A percentile compares a stretch with the other conserved stretches of the same genome.
These are phyloP conservation scores for Hirsutella rhossiliensis DNA, from an alignment of 2,329 filamentous ascomycete genomes.

Conservation along the genomic window DNA sequence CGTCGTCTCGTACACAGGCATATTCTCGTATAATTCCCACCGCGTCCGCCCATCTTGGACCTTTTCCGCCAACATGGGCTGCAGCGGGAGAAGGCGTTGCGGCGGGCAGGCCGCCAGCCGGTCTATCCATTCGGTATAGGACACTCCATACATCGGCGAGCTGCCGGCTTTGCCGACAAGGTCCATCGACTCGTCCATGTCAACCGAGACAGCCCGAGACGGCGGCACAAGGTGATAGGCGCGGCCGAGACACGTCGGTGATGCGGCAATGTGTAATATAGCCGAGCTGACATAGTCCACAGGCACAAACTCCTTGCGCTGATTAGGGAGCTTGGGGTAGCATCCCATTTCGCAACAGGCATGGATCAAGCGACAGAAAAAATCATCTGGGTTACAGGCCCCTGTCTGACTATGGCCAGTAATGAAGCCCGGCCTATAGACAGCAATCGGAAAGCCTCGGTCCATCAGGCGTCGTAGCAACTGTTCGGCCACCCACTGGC, in stretches of 20 bases:
- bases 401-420: background rate
- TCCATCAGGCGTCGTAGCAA: background rate
- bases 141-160: background rate
- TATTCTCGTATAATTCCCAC: background rate
- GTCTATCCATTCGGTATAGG: background rate
- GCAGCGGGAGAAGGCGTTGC: background rate
- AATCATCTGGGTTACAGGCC: background rate
- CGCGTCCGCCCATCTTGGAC: background rate
- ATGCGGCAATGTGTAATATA: background rate
- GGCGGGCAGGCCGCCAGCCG: background rate
- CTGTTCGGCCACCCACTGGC: constrained; percentile 1
- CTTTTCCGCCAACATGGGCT: background rate
- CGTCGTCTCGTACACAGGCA: background rate
- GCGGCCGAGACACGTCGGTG: background rate
- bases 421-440: background rate
- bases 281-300: background rate
- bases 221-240: background rate
- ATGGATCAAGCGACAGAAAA: background rate
- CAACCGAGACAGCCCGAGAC: background rate
- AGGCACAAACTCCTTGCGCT: constrained; percentile 1
- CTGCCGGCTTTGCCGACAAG: background rate
- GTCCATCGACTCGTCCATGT: background rate
- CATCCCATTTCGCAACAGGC: background rate
- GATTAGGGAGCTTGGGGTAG: background rate
- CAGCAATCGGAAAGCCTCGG: background rate